Conservation (phyloP, 2,329 filamentous ascomycete genomes). For the Ophidiomyces ophidiicola region DNA sequence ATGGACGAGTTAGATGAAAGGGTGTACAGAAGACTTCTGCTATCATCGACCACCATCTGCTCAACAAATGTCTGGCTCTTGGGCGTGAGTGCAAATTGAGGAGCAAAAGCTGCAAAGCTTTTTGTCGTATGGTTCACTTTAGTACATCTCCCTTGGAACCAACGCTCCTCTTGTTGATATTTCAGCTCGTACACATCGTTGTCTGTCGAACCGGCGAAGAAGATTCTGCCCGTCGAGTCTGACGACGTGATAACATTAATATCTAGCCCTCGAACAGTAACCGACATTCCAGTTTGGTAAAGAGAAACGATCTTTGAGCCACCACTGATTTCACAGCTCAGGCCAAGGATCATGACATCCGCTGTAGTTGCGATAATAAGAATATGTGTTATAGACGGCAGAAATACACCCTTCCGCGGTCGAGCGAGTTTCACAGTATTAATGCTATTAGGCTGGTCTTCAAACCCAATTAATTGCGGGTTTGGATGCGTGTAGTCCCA, state of each 20-base stretch:
- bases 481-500: constrained; percentile 97
- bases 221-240: constrained; percentile 69
- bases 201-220: constrained; percentile 69
- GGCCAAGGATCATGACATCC: constrained; percentile 76
- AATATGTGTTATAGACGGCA: constrained; percentile 72
- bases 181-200: constrained; percentile 88
- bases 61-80: constrained; percentile 51
- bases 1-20: constrained; percentile 82
- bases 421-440: constrained; percentile 79
- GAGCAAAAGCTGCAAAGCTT: constrained; percentile 50
- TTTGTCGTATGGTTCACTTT: constrained; percentile 79
- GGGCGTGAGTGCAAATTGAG: constrained; percentile 32
- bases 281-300: constrained; percentile 78
- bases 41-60: constrained; percentile 80
- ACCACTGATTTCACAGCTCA: constrained; percentile 53
- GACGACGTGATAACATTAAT: constrained; percentile 71
- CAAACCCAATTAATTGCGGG: constrained; percentile 80
- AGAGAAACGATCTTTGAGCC: constrained; percentile 63
- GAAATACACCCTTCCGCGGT: constrained; percentile 77
- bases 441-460: constrained; percentile 78
- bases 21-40: constrained; percentile 76
- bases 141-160: constrained; percentile 80
- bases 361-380: constrained; percentile 76
- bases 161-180: constrained; percentile 94
- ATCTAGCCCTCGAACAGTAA: constrained; percentile 62